Evolutionary conservation across 1,139 yeast species (phyloP), one percentile per base, ranked within the genome.

Genomic region (Saccharomyces hybrid): DNA sequence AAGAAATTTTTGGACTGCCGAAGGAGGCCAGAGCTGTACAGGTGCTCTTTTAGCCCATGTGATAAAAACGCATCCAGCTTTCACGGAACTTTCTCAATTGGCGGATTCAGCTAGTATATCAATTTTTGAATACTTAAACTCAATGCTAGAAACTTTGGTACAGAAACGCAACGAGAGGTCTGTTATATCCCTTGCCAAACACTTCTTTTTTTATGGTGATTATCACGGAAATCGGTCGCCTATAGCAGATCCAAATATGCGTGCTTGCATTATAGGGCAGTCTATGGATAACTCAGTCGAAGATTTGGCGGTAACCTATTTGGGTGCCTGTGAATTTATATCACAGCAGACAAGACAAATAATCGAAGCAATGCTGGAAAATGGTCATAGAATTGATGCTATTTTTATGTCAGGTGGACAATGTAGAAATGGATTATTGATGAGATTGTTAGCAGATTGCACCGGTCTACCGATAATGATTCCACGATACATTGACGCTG

Each of bases 321-420:
- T 91, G 54, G 97, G 88, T 23, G 97, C 98, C 8, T 89, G 97
- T 72, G 99, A 93, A 73, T 93, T 93, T 67, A 91, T 93, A 71
- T 97, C 97, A 54, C 97, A 90, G 70, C 99, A 93, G 74, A 91
- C 98, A 0, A 82, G 97, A 66, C 99, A 93, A 67, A 93, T 93
- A 67, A 84, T 93, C 32, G 95, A 88, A 61, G 83, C 84, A 56
- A 86, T 93, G 88, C 84, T 82, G 64, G 74, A 78, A 54, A 77
- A 86, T 3, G 99, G 99, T 5, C 97, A 91, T 73, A 63, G 75
- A 23, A 81, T 93, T 59, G 75, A 79, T 41, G 80, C 89, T 50
- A 83, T 93, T 58, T 93, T 85, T 73, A 84, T 93, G 83, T 85
- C 95, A 61, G 99, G 99, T 55, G 98, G 99, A 30, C 99, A 93